Conservation (phyloP, 306 rosid genomes). For the Glycine tomentella region DNA sequence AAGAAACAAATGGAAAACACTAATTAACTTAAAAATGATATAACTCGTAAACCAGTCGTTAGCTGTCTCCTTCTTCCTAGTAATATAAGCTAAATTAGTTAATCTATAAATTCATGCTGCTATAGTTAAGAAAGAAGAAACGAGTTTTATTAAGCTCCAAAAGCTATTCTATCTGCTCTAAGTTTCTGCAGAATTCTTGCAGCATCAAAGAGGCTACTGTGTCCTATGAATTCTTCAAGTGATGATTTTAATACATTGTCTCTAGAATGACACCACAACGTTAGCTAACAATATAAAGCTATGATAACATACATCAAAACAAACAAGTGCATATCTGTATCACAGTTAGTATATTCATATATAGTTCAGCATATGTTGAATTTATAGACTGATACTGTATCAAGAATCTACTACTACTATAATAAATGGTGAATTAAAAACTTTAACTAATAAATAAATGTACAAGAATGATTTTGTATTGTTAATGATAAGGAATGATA, state of each 20-base stretch:
- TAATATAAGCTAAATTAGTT: background rate
- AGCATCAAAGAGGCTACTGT: background rate
- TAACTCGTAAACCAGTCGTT: background rate
- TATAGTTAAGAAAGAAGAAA: background rate
- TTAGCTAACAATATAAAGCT: background rate
- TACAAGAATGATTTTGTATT: background rate
- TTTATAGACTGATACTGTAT: background rate
- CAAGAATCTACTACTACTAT: background rate
- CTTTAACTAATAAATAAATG: background rate
- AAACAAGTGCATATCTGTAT: background rate
- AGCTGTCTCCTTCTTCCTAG: background rate
- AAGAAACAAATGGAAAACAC: background rate
- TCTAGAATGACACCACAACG: background rate
- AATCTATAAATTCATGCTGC: background rate
- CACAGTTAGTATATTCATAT: background rate
- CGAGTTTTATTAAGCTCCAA: background rate
- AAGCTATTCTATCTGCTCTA: background rate
- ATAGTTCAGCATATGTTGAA: too few relatives aligned
- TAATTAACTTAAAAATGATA: background rate
- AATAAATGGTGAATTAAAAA: background rate
- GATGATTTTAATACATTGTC: background rate
- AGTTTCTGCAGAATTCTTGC: background rate
- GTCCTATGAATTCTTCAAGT: background rate
- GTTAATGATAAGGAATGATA: background rate
- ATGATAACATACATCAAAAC: background rate